Percentiles rank a stretch among this genome's conserved stretches.
Conservation (phyloP, 2,329 filamentous ascomycete genomes). For the Ciborinia camelliae region DNA sequence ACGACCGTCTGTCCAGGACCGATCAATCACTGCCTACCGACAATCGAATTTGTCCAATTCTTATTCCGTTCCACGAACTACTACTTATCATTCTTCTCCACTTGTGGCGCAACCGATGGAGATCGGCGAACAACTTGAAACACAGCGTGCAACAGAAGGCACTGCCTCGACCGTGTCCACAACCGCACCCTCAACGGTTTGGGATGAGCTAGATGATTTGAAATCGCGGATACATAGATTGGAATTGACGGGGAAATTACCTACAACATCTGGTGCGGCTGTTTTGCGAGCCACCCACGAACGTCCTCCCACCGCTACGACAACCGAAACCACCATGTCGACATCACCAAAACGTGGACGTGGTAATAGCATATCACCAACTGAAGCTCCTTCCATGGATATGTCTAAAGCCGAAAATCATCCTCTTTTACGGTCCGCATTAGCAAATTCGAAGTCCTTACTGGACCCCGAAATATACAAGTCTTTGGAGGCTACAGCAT, state of each 20-base stretch:
- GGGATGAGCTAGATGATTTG: slow-evolving; percentile 94
- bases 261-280: slow-evolving; percentile 75
- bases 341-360: slow-evolving; percentile 77
- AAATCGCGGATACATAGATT: slow-evolving; percentile 90
- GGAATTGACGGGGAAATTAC: slow-evolving; percentile 84
- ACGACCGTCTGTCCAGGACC: slow-evolving; percentile 29
- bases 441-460: slow-evolving; percentile 71
- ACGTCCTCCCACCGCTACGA: slow-evolving; percentile 84
- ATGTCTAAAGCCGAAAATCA: slow-evolving; percentile 57
- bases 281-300: slow-evolving; percentile 63
- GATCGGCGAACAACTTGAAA: slow-evolving; percentile 42
- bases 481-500: slow-evolving; percentile 74
- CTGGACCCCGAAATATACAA: slow-evolving; percentile 70
- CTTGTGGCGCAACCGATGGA: slow-evolving; percentile 49
- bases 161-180: slow-evolving; percentile 87
- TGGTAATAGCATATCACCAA: slow-evolving; percentile 45
- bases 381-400: slow-evolving; percentile 44
- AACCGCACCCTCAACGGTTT: slow-evolving; percentile 86
- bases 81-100: slow-evolving; percentile 53
- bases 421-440: slow-evolving; percentile 74
- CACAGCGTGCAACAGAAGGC: slow-evolving; percentile 53
- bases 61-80: slow-evolving; percentile 34
- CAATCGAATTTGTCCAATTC: slow-evolving; percentile 35
- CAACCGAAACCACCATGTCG: slow-evolving; percentile 85
- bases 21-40: slow-evolving; percentile 32